These are phyloP conservation scores for Alternaria brassicicola DNA, from an alignment of 2,329 filamentous ascomycete genomes.

Conservation along the genomic window DNA sequence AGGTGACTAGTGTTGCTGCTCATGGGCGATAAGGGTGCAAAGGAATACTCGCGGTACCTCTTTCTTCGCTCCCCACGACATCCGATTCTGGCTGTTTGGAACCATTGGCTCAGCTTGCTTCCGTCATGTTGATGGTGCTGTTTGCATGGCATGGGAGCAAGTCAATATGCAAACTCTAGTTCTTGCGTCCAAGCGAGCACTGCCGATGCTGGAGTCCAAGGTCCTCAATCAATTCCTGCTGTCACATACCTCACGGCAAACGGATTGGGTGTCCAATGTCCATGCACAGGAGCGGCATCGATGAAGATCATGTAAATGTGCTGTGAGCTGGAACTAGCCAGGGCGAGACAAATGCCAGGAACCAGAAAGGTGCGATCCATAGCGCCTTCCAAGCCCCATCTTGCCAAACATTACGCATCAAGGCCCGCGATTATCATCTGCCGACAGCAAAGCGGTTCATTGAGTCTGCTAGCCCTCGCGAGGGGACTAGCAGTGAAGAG, in stretches of 20 bases:
- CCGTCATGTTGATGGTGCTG: not conserved
- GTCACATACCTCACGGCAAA: not conserved
- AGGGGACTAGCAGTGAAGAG: conserved; percentile 8
- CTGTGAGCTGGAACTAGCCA: not conserved
- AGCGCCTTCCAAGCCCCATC: not conserved
- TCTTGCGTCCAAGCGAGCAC: not conserved
- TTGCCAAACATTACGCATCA: not conserved
- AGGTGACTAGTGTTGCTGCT: not conserved
- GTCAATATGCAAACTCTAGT: not conserved
- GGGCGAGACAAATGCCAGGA: not conserved
- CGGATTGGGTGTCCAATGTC: not conserved
- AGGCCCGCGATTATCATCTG: not conserved
- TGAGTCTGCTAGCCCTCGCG: conserved; percentile 12
- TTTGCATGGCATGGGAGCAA: not conserved
- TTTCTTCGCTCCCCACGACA: not conserved
- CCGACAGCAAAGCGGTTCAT: not conserved
- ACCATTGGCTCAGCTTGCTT: not conserved
- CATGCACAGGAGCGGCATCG: not conserved
- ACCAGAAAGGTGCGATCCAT: not conserved
- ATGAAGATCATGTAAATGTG: not conserved
- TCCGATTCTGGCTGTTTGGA: not conserved
- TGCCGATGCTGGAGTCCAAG: not conserved
- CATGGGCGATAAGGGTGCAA: not conserved
- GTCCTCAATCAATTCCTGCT: not conserved
- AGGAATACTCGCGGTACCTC: not conserved